Evolutionary conservation across 2,329 filamentous ascomycete genomes (phyloP), one percentile per base, ranked within the genome.

Genomic region (Penicillium sp.): DNA sequence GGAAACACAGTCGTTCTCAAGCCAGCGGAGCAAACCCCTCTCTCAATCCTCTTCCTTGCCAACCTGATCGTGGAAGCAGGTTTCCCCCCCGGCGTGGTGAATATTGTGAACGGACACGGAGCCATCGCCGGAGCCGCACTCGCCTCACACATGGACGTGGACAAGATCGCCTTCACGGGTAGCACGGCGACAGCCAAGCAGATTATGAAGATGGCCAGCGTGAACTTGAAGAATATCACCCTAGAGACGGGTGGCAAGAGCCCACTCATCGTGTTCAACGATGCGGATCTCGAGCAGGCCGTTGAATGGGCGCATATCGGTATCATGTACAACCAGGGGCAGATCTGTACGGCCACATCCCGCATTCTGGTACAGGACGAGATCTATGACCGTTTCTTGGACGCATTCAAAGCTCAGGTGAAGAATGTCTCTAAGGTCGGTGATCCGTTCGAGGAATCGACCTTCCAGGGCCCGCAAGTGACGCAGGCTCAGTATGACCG

Each of bases 241-340:
- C 60, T 73, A 1, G 71, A 73, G 57, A 73, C 71, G 84, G 87
- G 87, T 38, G 87, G 87, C 55, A 89, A 89, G 73, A 86, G 82
- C 4, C 86, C 86, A 0, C 75, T 88, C 2, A 66, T 89, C 10
- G 82, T 89, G 6, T 89, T 89, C 59, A 78, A 82, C 7, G 87
- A 89, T 65, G 86, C 86, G 6, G 85, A 89, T 59, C 67, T 89
- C 25, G 84, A 87, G 6, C 84, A 88, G 70, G 86, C 87, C 4
- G 87, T 89, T 13, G 85, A 88, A 63, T 90, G 89, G 85, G 79
- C 82, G 17, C 86, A 89, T 60, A 69, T 75, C 13, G 78, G 78
- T n/a, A 80, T 82, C 64, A 79, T 82, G 76, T 73, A 73, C 59
- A 73, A 73, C 57, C 71, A 73, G 46, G 71, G 71, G 25, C 71